Evolutionary conservation across 2,329 filamentous ascomycete genomes (phyloP).

Genomic region (Aspergillus puulaauensis): DNA sequence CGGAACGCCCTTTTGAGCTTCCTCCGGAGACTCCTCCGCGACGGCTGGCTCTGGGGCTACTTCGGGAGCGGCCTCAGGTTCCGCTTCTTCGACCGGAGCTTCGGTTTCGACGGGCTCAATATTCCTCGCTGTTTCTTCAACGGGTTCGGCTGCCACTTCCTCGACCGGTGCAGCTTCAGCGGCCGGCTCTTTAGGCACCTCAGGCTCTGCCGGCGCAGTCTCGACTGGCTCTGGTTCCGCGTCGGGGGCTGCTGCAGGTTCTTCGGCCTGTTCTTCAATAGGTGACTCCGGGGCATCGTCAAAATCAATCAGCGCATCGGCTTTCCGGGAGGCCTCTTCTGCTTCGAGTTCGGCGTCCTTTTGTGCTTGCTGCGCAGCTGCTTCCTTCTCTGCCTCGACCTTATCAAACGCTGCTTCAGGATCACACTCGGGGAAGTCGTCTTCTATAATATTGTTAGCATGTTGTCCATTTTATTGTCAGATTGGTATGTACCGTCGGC

Average conservation of each 20-base stretch:
- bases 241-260: neutral
- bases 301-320: conserved; percentile 11
- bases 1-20: neutral
- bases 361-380: conserved; percentile 30
- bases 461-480: neutral
- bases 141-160: neutral
- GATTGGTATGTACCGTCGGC: conserved; percentile 25
- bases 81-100: neutral
- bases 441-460: conserved; percentile 25
- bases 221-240: neutral
- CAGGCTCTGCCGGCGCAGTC: conserved; percentile 10
- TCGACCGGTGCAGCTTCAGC: neutral
- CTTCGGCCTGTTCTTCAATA: conserved; percentile 8
- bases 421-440: conserved; percentile 36
- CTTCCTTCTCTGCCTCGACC: conserved; percentile 36
- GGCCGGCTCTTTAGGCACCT: neutral
- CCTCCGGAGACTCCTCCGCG: neutral
- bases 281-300: conserved; percentile 9
- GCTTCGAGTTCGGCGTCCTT: conserved; percentile 32
- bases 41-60: neutral
- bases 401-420: conserved; percentile 29
- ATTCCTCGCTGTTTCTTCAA: neutral
- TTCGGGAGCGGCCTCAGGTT: neutral
- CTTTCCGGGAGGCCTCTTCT: conserved; percentile 16
- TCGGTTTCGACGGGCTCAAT: neutral